These are phyloP conservation scores for Kodamaea fukazawae DNA, from an alignment of 805 yeast species.

Conservation along the genomic window DNA sequence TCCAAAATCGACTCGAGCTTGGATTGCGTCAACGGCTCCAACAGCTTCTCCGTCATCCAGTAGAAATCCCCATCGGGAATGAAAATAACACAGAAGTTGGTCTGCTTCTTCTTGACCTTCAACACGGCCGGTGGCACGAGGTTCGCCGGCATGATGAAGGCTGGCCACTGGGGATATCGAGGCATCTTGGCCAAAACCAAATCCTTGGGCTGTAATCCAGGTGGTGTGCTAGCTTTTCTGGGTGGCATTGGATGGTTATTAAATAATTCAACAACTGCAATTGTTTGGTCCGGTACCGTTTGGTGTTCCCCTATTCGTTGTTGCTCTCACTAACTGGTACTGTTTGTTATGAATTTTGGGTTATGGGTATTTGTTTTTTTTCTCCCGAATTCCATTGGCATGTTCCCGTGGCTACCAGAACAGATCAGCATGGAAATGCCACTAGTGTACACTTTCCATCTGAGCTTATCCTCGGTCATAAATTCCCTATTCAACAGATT, in stretches of 20 bases:
- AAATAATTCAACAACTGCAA: too few relatives aligned
- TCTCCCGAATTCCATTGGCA: too few relatives aligned
- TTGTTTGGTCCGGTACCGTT: too few relatives aligned
- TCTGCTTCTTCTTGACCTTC: constrained; percentile 34
- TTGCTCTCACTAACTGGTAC: too few relatives aligned
- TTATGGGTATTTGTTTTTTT: too few relatives aligned
- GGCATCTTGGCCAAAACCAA: constrained; percentile 46
- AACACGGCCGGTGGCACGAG: constrained; percentile 35
- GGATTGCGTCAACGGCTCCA: constrained; percentile 31
- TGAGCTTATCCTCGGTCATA: too few relatives aligned
- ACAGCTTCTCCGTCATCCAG: constrained; percentile 42
- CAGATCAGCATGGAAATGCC: too few relatives aligned
- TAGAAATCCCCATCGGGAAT: constrained; percentile 46
- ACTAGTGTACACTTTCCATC: too few relatives aligned
- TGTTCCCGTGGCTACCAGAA: too few relatives aligned
- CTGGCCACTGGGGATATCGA: constrained; percentile 50
- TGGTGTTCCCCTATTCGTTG: too few relatives aligned
- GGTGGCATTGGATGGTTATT: constrained; percentile 29
- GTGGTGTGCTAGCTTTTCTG: constrained; percentile 18
- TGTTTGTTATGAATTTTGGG: too few relatives aligned
- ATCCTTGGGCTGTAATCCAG: constrained; percentile 29
- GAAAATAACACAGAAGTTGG: constrained; percentile 41
- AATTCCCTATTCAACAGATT: too few relatives aligned
- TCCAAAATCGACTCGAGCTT: constrained; percentile 27
- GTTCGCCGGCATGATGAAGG: constrained; percentile 42